Conservation (phyloP, 805 yeast species). For the Diddensiella santjacobensis region DNA sequence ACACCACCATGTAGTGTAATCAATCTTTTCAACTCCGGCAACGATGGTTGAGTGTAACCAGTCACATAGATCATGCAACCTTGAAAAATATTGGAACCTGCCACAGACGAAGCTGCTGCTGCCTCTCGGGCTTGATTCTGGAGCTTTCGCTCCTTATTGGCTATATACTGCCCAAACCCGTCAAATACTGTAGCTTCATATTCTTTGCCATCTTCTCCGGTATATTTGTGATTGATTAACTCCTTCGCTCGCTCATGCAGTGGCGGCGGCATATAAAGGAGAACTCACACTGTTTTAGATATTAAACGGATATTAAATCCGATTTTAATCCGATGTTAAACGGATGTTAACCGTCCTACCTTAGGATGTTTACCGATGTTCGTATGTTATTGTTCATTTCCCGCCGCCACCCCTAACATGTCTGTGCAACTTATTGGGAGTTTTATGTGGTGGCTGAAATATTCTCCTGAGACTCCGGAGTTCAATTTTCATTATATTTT, state of each 20-base stretch:
- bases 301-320: too few relatives aligned
- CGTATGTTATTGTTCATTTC: too few relatives aligned
- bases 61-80: conserved; percentile 74
- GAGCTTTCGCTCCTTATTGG: conserved; percentile 58
- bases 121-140: conserved; percentile 40
- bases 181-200: conserved; percentile 54
- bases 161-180: conserved; percentile 62
- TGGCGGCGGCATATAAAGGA: conserved; percentile 1
- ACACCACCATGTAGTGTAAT: conserved; percentile 78
- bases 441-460: too few relatives aligned
- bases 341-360: too few relatives aligned
- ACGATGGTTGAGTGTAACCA: conserved; percentile 84
- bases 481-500: too few relatives aligned
- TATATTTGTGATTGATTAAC: conserved; percentile 14
- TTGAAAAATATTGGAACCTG: conserved; percentile 47
- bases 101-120: conserved; percentile 18
- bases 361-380: too few relatives aligned
- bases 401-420: too few relatives aligned
- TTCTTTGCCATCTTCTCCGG: conserved; percentile 29
- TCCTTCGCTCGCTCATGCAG: conserved; percentile 14
- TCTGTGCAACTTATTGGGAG: too few relatives aligned
- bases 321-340: too few relatives aligned
- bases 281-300: too few relatives aligned
- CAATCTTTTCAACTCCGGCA: conserved; percentile 63
- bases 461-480: too few relatives aligned